Evolutionary conservation across 2,329 filamentous ascomycete genomes (phyloP).

Genomic region (Shiraia sp.): DNA sequence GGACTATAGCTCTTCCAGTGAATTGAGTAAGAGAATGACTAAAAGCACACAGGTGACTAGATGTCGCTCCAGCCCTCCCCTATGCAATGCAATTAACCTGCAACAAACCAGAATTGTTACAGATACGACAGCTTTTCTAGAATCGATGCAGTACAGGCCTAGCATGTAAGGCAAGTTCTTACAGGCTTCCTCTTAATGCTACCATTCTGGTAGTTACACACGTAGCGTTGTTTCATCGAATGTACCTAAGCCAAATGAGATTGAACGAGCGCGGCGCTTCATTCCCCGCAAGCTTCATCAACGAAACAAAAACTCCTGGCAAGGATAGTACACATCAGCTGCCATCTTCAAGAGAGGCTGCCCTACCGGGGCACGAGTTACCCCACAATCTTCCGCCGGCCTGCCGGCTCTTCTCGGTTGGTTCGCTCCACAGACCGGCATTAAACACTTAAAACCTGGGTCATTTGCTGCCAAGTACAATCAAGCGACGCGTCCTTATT

Average conservation of each 20-base stretch:
- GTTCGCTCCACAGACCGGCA: constrained; percentile 21
- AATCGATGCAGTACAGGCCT: too few relatives aligned
- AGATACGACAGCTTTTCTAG: too few relatives aligned
- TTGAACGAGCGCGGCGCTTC: neutral
- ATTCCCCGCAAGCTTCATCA: neutral
- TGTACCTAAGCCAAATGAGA: too few relatives aligned
- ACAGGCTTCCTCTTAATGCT: too few relatives aligned
- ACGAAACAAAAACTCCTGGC: neutral
- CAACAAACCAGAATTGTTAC: too few relatives aligned
- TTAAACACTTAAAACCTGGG: constrained; percentile 21
- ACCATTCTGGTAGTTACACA: too few relatives aligned
- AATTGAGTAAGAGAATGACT: too few relatives aligned
- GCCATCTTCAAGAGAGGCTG: constrained; percentile 4
- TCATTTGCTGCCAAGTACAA: constrained; percentile 22
- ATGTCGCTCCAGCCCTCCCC: too few relatives aligned
- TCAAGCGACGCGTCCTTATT: constrained; percentile 16
- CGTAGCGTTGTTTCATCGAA: neutral
- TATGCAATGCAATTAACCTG: too few relatives aligned
- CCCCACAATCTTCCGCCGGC: constrained; percentile 15
- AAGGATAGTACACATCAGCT: constrained; percentile 1
- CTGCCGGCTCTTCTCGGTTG: constrained; percentile 20
- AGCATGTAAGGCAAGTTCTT: too few relatives aligned
- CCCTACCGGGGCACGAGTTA: constrained; percentile 6
- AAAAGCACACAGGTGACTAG: too few relatives aligned
- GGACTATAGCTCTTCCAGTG: too few relatives aligned